Evolutionary conservation across 768 basidiomycete genomes (phyloP).

Genomic region (Boletus speciosus): DNA sequence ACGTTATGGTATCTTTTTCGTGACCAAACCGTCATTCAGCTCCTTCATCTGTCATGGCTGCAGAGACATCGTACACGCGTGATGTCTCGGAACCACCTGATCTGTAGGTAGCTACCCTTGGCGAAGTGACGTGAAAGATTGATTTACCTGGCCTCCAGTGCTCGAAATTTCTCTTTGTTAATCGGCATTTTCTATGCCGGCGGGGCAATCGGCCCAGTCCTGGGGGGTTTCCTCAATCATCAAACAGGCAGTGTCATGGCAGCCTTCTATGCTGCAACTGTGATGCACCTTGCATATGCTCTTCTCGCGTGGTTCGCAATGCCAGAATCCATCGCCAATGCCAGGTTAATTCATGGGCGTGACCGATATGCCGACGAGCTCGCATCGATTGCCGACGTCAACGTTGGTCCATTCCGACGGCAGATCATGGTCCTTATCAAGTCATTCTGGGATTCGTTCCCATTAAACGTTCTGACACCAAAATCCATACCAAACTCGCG

Average conservation of each 20-base stretch:
- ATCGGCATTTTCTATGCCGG: background rate
- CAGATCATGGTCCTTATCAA: background rate
- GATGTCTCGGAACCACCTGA: background rate
- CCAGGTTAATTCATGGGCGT: background rate
- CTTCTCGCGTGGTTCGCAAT: background rate
- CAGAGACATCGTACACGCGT: conserved; percentile 1
- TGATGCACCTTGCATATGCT: background rate
- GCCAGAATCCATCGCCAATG: background rate
- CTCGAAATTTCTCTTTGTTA: background rate
- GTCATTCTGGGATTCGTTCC: conserved; percentile 4
- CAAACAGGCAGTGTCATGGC: background rate
- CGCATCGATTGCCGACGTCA: background rate
- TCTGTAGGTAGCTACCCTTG: background rate
- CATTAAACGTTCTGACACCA: background rate
- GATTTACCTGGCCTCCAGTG: background rate
- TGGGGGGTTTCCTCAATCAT: background rate
- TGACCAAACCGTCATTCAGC: background rate
- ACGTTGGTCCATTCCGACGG: background rate
- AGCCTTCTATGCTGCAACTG: background rate
- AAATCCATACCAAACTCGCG: background rate
- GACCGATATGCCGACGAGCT: background rate
- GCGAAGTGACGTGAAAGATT: background rate
- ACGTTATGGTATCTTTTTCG: background rate
- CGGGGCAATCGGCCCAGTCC: background rate
- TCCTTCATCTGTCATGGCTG: background rate